Base-by-base conservation (phyloP, 306 rosid species). In the Inga laurina region DNA sequence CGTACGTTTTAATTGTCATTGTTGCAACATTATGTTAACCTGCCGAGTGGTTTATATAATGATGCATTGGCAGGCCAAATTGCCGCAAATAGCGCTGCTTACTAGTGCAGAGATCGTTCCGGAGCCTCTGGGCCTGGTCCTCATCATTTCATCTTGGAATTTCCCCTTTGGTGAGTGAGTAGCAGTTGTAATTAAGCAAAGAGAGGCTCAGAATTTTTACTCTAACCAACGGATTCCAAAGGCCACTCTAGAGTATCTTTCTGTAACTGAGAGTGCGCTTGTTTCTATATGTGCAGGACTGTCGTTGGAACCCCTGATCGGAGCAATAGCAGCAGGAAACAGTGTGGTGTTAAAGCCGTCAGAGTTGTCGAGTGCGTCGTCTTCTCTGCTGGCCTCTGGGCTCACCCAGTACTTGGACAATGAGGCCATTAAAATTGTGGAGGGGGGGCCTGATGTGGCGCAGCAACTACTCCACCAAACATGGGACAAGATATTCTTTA, bases 261-360 rank as follows among this genome's bases (percentile, higher is more conserved):
- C 57, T 49, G 19, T 15, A 49, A 49, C 56, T 15, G 19, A 49
- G 15, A 18, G 56, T 15, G 19, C 56, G 56, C 56, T 18, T 49
- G 19, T 49, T 4, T 49, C 15, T 14, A 49, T 49, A 5, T 5
- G 5, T 16, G 43, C 76, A 94, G 98, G 94, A 49, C 14, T 94
- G 80, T 92, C 98, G 5, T 85, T 94, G 88, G 98, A 94, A 77
- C 93, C 98, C 35, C 41, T 94, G 7, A 92, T 94, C 75, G 98
- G 98, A 84, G 98, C 97, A 13, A 13, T 94, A 64, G 92, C 98
- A 18, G 97, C 98, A 2, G 98, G 98, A 82, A 94, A 92, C 79
- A 30, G 86, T 21, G 94, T 71, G 16, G 89, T 92, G 7, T 66
- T 92, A 67, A 92, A 94, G 78, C 95, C 92, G 72, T 92, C 98